Percentiles rank a stretch among this genome's conserved stretches.
phyloP scores from a whole-genome alignment of 2,329 filamentous ascomycete genomes.

The Phaeomoniella chlamydospora region DNA sequence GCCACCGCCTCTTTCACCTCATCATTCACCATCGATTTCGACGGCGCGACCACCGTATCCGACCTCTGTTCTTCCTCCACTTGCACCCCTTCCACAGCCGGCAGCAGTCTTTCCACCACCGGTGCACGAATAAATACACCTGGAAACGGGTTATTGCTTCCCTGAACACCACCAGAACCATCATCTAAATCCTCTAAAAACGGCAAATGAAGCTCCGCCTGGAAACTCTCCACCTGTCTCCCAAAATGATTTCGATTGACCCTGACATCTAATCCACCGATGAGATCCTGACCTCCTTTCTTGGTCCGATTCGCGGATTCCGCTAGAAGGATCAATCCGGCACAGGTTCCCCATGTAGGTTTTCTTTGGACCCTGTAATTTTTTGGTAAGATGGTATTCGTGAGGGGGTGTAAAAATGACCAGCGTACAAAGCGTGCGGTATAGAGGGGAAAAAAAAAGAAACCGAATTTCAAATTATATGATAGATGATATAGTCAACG shows the following conservation, averaged over 20 bases:
- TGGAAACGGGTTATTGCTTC: slow-evolving; percentile 44
- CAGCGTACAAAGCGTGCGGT: not conserved
- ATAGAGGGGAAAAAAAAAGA: not conserved
- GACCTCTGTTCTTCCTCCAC: slow-evolving; percentile 29
- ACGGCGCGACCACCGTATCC: slow-evolving; percentile 43
- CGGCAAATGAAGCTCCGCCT: slow-evolving; percentile 56
- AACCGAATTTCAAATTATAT: not conserved
- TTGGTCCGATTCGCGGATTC: slow-evolving; percentile 81
- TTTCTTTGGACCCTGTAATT: slow-evolving; percentile 51
- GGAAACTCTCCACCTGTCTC: slow-evolving; percentile 82
- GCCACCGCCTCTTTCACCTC: slow-evolving; percentile 28
- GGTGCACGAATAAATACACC: slow-evolving; percentile 91
- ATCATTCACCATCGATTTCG: slow-evolving; percentile 30
- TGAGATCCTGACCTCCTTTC: slow-evolving; percentile 79
- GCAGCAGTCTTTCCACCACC: slow-evolving; percentile 72
- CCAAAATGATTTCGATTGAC: slow-evolving; percentile 95
- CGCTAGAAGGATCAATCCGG: slow-evolving; percentile 79
- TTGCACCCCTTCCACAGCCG: slow-evolving; percentile 34
- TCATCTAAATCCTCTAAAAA: slow-evolving; percentile 39
- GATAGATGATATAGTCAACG: not conserved
- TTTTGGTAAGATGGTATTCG: too few species aligned
- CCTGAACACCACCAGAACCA: slow-evolving; percentile 11
- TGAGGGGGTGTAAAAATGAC: slow-evolving; percentile 7
- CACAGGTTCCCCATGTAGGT: slow-evolving; percentile 92
- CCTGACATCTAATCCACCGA: slow-evolving; percentile 79